phyloP scores from a whole-genome alignment of 805 yeast genomes.

The Ogataea angusta region DNA sequence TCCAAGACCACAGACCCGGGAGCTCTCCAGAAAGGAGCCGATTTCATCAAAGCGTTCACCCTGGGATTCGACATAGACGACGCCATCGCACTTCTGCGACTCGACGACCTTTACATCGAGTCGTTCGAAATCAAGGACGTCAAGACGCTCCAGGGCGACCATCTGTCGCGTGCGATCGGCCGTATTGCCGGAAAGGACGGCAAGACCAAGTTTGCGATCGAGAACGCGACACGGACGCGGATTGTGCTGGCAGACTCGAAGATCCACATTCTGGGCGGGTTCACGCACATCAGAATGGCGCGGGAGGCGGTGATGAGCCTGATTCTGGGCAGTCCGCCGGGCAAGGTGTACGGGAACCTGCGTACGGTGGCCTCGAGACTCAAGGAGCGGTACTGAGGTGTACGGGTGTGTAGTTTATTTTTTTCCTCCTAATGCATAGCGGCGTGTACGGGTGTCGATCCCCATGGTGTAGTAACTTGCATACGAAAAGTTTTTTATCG shows the following conservation, averaged over 20 bases:
- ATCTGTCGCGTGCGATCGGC: slow-evolving; percentile 97
- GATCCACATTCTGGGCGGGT: slow-evolving; percentile 95
- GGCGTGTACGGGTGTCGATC: neutral
- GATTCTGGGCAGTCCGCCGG: slow-evolving; percentile 97
- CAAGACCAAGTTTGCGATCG: slow-evolving; percentile 96
- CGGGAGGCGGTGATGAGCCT: slow-evolving; percentile 92
- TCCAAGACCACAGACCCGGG: slow-evolving; percentile 87
- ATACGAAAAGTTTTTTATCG: neutral
- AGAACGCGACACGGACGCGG: slow-evolving; percentile 97
- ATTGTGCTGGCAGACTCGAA: slow-evolving; percentile 96
- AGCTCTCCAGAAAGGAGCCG: slow-evolving; percentile 97
- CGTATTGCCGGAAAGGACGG: slow-evolving; percentile 99
- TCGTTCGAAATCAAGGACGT: slow-evolving; percentile 97
- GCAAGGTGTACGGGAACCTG: slow-evolving; percentile 95
- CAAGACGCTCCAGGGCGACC: slow-evolving; percentile 93
- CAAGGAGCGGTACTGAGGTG: slow-evolving; percentile 79
- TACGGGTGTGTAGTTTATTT: neutral
- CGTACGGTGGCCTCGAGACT: slow-evolving; percentile 95
- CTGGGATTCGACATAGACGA: slow-evolving; percentile 97
- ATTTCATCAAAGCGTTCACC: slow-evolving; percentile 91
- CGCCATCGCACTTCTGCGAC: slow-evolving; percentile 87
- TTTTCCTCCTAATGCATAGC: neutral
- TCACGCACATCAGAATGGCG: slow-evolving; percentile 97
- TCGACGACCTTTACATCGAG: slow-evolving; percentile 95
- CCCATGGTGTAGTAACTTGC: neutral